Conservation (phyloP, 768 basidiomycete genomes). For the Kwoniella europaea region DNA sequence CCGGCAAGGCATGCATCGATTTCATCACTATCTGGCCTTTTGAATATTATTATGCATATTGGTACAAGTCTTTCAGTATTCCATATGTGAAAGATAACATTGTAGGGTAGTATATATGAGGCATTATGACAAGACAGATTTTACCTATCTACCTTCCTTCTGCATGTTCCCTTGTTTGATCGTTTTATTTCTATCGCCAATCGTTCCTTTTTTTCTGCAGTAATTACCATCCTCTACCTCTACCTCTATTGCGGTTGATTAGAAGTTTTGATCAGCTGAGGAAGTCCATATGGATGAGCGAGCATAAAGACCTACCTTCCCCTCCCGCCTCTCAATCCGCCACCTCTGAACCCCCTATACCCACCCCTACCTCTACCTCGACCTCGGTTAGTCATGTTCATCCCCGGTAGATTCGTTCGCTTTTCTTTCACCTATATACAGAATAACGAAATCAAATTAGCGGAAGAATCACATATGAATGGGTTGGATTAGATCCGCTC, state of each 20-base stretch:
- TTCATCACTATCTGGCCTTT: neutral
- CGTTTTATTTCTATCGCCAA: neutral
- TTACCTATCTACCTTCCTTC: too few relatives aligned
- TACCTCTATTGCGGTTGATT: constrained; percentile 61
- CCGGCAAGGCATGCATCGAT: too few relatives aligned
- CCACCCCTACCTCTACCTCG: constrained; percentile 66
- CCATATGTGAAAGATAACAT: neutral
- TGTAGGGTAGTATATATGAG: too few relatives aligned
- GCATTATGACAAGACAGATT: too few relatives aligned
- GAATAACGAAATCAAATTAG: neutral
- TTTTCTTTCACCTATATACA: constrained; percentile 81
- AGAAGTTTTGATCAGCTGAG: neutral
- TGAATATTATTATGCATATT: constrained; percentile 6
- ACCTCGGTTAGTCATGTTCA: constrained; percentile 76
- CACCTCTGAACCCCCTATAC: constrained; percentile 71
- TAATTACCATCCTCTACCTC: constrained; percentile 73
- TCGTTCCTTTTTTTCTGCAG: too few relatives aligned
- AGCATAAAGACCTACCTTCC: neutral
- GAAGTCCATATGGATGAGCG: too few relatives aligned
- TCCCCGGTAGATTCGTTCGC: constrained; percentile 93
- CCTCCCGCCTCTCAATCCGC: constrained; percentile 62
- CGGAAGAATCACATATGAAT: too few relatives aligned
- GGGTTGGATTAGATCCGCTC: too few relatives aligned
- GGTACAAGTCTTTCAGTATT: neutral
- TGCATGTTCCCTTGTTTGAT: too few relatives aligned